Evolutionary conservation across 2,329 filamentous ascomycete species (phyloP), one percentile per base, ranked within the genome.

Genomic region (Pseudocercospora musae): DNA sequence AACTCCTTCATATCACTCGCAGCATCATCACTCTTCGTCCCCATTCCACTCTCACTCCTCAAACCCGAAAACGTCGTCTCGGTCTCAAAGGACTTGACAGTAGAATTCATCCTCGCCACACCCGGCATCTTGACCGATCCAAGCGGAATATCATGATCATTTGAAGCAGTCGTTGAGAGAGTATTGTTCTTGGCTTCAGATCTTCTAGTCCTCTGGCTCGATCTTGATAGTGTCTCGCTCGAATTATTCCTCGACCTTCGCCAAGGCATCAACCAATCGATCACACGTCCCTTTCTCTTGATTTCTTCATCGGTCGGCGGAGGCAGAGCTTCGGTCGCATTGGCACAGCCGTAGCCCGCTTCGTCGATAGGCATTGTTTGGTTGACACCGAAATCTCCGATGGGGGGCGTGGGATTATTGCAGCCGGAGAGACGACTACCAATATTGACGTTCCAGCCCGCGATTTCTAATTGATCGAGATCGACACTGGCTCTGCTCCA

Each of bases 401-500:
- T 23, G 4, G 33, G 55, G 13, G 23, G 23, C 4, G 40, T 48
- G 7, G 21, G 20, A 21, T 57, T 48, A 25, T 46, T 9, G 29
- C 20, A 46, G 9, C 37, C 33, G 40, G 55, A 20, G 9, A 27
- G 23, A 27, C 55, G 55, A 40, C 33, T 21, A n/a, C 18, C 25
- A 13, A 57, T 23, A 8, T 57, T 46, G 21, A 57, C 37, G 13
- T 57, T 46, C 55, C 55, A 57, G 5, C 55, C 37, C 7, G 55
- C 55, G 9, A 57, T 46, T 29, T 48, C 37, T n/a, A 57, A 25
- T 25, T 57, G 37, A 48, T 48, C 55, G 18, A 48, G 42, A 15
- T 48, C 55, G n/a, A 48, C 37, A 57, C 55, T 57, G 3, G 37
- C 55, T 57, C 37, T 46, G 40, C 37, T 46, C 55, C 55, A 57